These are phyloP conservation scores for Populus trichocarpa DNA, from an alignment of 441 rosid genomes.

Conservation along the genomic window DNA sequence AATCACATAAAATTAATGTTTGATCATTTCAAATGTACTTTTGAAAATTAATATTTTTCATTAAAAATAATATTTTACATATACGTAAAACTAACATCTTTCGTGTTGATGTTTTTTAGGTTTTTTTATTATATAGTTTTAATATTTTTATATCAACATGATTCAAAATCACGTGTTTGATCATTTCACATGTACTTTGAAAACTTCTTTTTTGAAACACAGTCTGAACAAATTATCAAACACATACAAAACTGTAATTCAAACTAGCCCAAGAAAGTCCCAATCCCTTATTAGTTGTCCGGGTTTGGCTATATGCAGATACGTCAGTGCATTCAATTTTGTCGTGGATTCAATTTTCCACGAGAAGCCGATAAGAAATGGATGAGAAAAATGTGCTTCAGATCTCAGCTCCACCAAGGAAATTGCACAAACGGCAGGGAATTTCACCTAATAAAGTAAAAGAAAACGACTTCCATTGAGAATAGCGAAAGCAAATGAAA, in stretches of 20 bases:
- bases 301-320: not conserved
- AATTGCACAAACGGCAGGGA: not conserved
- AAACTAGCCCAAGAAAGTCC: not conserved
- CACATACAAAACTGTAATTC: not conserved
- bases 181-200: not conserved
- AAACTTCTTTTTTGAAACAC: too few relatives aligned
- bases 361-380: not conserved
- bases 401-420: not conserved
- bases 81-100: too few relatives aligned
- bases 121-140: too few relatives aligned
- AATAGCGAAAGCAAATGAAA: too few relatives aligned
- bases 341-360: not conserved
- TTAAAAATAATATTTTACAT: too few relatives aligned
- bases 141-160: too few relatives aligned
- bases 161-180: not conserved
- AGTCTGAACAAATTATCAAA: too few relatives aligned
- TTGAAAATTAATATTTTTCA: too few relatives aligned
- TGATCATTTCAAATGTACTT: too few relatives aligned
- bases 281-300: not conserved
- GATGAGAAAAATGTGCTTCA: not conserved
- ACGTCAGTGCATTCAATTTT: not conserved
- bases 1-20: too few relatives aligned
- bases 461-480: too few relatives aligned
- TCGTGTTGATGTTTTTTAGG: too few relatives aligned
- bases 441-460: not conserved